A percentile compares a stretch with the other conserved stretches of the same genome.
Evolutionary conservation across 164 flowering plant genomes (phyloP).

Genomic region (Brasenia schreberi): DNA sequence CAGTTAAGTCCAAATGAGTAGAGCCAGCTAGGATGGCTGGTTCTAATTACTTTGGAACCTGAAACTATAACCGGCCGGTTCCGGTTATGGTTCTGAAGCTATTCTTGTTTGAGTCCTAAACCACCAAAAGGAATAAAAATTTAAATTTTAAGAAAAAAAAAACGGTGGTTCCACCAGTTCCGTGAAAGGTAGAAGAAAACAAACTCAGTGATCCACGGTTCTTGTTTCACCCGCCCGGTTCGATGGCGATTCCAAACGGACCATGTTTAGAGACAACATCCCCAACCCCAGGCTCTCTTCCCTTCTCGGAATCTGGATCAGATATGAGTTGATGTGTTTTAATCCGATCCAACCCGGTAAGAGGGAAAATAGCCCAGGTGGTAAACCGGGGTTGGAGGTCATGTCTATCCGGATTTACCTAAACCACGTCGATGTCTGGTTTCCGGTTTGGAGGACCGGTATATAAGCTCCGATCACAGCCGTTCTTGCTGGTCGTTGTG

Average conservation of each 20-base stretch:
- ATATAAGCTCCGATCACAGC: background rate
- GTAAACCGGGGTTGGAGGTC: background rate
- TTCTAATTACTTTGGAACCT: no score
- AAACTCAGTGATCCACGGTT: background rate
- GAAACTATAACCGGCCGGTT: no score
- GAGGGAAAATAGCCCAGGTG: background rate
- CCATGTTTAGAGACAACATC: no score
- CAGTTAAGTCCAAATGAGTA: no score
- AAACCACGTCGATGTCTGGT: background rate
- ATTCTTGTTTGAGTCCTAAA: no score
- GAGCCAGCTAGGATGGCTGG: no score
- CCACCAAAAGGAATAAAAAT: no score
- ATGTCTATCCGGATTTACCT: background rate
- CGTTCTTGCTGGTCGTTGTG: background rate
- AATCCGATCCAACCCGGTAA: background rate
- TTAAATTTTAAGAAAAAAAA: no score
- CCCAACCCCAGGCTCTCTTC: background rate
- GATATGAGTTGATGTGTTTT: background rate
- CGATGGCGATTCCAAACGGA: background rate
- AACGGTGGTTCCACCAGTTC: no score
- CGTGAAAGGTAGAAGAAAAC: no score
- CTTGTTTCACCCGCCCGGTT: background rate
- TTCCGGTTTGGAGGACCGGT: background rate
- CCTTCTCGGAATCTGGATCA: background rate
- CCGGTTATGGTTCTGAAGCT: no score